Percentiles rank a stretch among this genome's conserved stretches.
Evolutionary conservation across 2,329 filamentous ascomycete species (phyloP).

Genomic region (Colletotrichum sp.): DNA sequence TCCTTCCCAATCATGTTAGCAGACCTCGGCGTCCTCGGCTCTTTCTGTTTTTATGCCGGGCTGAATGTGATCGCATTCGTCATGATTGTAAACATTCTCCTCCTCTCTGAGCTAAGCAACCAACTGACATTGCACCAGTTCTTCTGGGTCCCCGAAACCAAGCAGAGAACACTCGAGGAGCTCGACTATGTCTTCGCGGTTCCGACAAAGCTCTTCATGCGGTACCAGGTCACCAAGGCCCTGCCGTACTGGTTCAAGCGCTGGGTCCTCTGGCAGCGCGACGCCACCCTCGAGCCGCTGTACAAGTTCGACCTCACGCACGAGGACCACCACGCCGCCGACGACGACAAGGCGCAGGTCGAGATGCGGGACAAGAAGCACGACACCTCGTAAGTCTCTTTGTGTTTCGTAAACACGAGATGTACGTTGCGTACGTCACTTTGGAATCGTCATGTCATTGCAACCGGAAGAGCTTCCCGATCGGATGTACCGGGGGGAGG

Average conservation of each 20-base stretch:
- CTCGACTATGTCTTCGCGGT: constrained; percentile 43
- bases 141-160: constrained; percentile 64
- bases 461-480: neutral
- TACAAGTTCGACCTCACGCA: constrained; percentile 43
- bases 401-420: neutral
- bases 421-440: neutral
- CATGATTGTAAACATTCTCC: constrained; percentile 43
- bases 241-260: constrained; percentile 38
- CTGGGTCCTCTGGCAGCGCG: constrained; percentile 30
- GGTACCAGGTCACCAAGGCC: constrained; percentile 36
- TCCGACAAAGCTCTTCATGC: constrained; percentile 32
- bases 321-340: constrained; percentile 30
- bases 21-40: constrained; percentile 27
- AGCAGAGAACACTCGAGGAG: constrained; percentile 59
- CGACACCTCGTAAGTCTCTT: neutral
- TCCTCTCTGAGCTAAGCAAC: neutral
- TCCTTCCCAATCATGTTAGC: constrained; percentile 56
- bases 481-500: neutral
- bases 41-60: constrained; percentile 60
- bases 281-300: constrained; percentile 44
- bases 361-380: constrained; percentile 39
- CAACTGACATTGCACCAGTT: constrained; percentile 34
- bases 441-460: neutral
- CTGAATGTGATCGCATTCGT: constrained; percentile 60
- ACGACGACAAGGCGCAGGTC: constrained; percentile 41